Conservation (phyloP, 2,329 filamentous ascomycete genomes). For the Lachnellula occidentalis region DNA sequence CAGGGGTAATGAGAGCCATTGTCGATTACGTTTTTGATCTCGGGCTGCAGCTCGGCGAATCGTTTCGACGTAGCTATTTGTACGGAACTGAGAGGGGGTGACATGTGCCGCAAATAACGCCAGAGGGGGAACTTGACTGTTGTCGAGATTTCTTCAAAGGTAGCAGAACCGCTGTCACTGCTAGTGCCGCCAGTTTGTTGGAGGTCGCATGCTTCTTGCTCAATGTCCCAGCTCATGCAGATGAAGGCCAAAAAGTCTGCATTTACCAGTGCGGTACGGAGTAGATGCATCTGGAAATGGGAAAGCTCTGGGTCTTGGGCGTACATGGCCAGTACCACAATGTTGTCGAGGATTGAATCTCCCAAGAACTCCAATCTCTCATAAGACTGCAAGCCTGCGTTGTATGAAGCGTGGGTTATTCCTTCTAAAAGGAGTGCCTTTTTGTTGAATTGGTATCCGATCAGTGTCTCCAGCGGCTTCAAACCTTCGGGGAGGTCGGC, state of each 20-base stretch:
- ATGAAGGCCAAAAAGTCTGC: constrained; percentile 74
- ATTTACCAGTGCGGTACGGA: constrained; percentile 74
- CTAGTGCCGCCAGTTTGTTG: not conserved
- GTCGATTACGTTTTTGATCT: constrained; percentile 46
- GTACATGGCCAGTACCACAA: constrained; percentile 59
- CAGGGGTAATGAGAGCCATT: constrained; percentile 64
- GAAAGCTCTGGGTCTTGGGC: constrained; percentile 41
- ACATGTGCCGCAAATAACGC: constrained; percentile 62
- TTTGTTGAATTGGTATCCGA: constrained; percentile 68
- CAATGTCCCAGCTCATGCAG: constrained; percentile 52
- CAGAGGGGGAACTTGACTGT: constrained; percentile 42
- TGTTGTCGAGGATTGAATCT: constrained; percentile 75
- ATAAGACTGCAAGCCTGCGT: constrained; percentile 42
- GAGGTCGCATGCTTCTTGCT: constrained; percentile 29
- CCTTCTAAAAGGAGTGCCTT: constrained; percentile 69
- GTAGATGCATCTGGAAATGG: constrained; percentile 64
- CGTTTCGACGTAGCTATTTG: constrained; percentile 31
- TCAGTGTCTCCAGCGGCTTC: constrained; percentile 52
- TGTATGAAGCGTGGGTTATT: constrained; percentile 67
- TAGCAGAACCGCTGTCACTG: not conserved
- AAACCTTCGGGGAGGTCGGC: constrained; percentile 38
- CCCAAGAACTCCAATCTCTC: constrained; percentile 86
- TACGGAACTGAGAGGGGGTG: constrained; percentile 40
- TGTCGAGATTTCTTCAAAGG: constrained; percentile 19
- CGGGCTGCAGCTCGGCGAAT: constrained; percentile 37